Conservation (phyloP, 768 basidiomycete genomes). For the Sistotremastrum niveocremeum region DNA sequence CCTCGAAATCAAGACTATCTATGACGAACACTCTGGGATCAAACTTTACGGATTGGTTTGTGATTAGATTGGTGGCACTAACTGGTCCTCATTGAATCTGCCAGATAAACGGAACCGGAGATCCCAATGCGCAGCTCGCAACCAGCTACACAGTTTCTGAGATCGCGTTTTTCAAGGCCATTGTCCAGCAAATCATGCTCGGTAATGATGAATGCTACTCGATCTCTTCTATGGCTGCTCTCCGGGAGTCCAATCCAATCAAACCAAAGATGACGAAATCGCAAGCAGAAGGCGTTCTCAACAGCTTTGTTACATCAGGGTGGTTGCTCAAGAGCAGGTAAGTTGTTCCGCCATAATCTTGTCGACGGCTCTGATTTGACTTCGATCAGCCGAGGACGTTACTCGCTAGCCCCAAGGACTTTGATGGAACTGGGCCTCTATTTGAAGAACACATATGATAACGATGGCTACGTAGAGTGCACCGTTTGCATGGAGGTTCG, state of each 20-base stretch:
- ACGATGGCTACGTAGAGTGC: slow-evolving; percentile 54
- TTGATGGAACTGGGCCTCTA: slow-evolving; percentile 63
- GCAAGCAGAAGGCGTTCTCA: slow-evolving; percentile 57
- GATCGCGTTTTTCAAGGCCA: slow-evolving; percentile 72
- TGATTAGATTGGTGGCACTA: not conserved
- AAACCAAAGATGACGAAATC: slow-evolving; percentile 58
- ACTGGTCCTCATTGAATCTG: not conserved
- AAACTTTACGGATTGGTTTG: slow-evolving; percentile 61
- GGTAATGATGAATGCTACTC: slow-evolving; percentile 65
- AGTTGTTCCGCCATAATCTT: slow-evolving; percentile 16
- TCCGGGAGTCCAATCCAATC: slow-evolving; percentile 52
- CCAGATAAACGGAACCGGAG: slow-evolving; percentile 70
- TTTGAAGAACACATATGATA: slow-evolving; percentile 56
- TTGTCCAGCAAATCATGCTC: slow-evolving; percentile 82
- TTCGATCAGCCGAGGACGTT: slow-evolving; percentile 34
- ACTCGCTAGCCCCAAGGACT: slow-evolving; percentile 63
- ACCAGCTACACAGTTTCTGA: slow-evolving; percentile 70
- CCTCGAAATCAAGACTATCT: slow-evolving; percentile 51
- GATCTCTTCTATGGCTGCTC: slow-evolving; percentile 61
- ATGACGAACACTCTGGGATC: slow-evolving; percentile 51
- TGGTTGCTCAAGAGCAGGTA: slow-evolving; percentile 69
- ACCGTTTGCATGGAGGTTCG: slow-evolving; percentile 58
- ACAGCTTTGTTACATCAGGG: slow-evolving; percentile 73
- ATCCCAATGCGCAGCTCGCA: slow-evolving; percentile 73
- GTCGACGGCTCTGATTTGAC: not conserved